These are phyloP conservation scores for Aspergillus neoniger DNA, from an alignment of 2,329 filamentous ascomycete species.

Conservation along the genomic window DNA sequence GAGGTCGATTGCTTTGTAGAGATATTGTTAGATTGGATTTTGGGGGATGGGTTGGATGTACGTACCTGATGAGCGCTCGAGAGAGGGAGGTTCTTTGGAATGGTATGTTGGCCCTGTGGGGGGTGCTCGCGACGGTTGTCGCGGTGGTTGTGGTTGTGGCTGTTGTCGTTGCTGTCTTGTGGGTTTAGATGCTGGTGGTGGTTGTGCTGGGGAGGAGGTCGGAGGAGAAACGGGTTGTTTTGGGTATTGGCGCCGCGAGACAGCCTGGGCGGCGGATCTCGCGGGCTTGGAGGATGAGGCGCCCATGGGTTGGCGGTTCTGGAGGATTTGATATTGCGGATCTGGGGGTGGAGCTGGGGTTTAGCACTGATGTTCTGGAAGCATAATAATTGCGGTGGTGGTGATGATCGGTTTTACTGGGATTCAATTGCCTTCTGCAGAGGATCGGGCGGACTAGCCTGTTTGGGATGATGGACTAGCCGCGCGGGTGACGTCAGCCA, in stretches of 20 bases:
- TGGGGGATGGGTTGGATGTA: background rate
- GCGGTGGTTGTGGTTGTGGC: slow-evolving; percentile 29
- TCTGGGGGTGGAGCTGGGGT: slow-evolving; percentile 7
- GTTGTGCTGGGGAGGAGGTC: slow-evolving; percentile 38
- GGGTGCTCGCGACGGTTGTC: slow-evolving; percentile 1
- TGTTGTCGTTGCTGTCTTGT: slow-evolving; percentile 33
- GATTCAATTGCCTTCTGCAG: slow-evolving; percentile 2
- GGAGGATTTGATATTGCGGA: background rate
- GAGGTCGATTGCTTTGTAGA: slow-evolving; percentile 55
- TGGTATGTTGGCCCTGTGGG: slow-evolving; percentile 10
- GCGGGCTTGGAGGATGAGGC: slow-evolving; percentile 60
- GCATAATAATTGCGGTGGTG: background rate
- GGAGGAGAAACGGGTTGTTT: slow-evolving; percentile 42
- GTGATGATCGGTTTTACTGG: no score
- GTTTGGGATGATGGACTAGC: slow-evolving; percentile 14
- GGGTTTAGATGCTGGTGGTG: slow-evolving; percentile 35
- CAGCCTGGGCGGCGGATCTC: slow-evolving; percentile 50
- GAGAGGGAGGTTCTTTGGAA: background rate
- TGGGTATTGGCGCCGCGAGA: slow-evolving; percentile 58
- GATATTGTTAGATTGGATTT: slow-evolving; percentile 6
- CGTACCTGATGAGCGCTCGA: slow-evolving; percentile 14
- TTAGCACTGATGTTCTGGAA: background rate
- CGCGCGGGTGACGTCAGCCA: slow-evolving; percentile 25
- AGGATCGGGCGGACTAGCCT: slow-evolving; percentile 19
- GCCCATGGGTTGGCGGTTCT: slow-evolving; percentile 49